Base-by-base conservation (phyloP, 371 early-diverging fungal species). In the Blastocladiella emersonii region DNA sequence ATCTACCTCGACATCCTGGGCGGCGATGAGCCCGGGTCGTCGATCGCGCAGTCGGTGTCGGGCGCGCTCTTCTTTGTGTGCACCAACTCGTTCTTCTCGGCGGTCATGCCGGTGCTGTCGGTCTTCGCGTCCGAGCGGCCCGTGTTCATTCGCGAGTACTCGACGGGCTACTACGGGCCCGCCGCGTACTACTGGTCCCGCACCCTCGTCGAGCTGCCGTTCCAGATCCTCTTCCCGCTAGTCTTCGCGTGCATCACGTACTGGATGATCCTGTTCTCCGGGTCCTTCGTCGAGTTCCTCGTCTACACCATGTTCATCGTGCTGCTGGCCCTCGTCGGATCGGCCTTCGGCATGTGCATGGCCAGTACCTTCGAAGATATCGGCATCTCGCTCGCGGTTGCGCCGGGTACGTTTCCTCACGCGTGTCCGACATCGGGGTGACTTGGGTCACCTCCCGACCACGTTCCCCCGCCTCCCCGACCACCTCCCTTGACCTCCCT, bases 141-240 rank as follows among this genome's bases (percentile, higher is more conserved):
- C 2, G 77, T 87, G 32, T 85, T 86, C 49, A 61, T 69, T 61
- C 74, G 85, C 55, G 87, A 87, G 62, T 74, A 78, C 63, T 74
- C 72, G 8, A 70, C 73, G n/a, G 82, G 81, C 0, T 85, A 84
- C 68, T 87, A 87, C 69, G 61, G 69, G 0, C 62, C 79, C 30
- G 72, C 78, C 0, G 70, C 83, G 48, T 85, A 81, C 44, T 85
- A 78, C 65, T 56, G 72, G 13, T 63, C 70, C 57, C 80, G 81
- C 65, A 72, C 74, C 45, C 55, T 67, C 37, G 72, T 85, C 62
- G 79, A 85, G 63, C 56, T 75, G 34, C 83, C 84, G 0, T 69
- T 84, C 43, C 72, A 80, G 34, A 61, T 84, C 36, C 17, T 77
- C 35, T 61, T 70, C 13, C 72, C 83, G 4, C 43, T 80, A n/a